These are phyloP conservation scores for Salvia sclarea DNA, from an alignment of 305 asterid species.

Conservation along the genomic window DNA sequence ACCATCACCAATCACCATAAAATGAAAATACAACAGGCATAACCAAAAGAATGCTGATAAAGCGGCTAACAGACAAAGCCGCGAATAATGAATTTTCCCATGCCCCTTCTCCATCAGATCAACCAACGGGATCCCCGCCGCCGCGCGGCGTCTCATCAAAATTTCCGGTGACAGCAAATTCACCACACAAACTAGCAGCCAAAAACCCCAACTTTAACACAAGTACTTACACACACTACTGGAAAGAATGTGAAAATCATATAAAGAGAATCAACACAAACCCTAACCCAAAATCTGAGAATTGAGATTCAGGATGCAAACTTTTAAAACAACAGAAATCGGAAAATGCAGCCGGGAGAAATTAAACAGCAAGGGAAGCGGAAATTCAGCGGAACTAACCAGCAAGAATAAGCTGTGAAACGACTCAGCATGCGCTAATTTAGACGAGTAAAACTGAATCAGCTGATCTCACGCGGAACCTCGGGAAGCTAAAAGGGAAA, in stretches of 20 bases:
- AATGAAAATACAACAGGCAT: slow-evolving; percentile 64
- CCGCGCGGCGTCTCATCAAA: slow-evolving; percentile 66
- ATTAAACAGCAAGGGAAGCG: neutral
- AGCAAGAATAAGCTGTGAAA: slow-evolving; percentile 9
- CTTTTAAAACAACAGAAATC: neutral
- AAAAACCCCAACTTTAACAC: slow-evolving; percentile 5
- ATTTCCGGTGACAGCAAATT: slow-evolving; percentile 18
- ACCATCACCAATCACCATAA: slow-evolving; percentile 46
- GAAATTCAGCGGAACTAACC: slow-evolving; percentile 24
- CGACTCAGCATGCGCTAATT: slow-evolving; percentile 24
- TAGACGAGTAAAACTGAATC: slow-evolving; percentile 20
- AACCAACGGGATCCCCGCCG: slow-evolving; percentile 34
- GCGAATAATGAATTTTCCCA: slow-evolving; percentile 49
- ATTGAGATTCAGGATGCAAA: slow-evolving; percentile 20
- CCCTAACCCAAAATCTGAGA: slow-evolving; percentile 21
- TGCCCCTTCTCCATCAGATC: slow-evolving; percentile 65
- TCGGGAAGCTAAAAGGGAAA: slow-evolving; percentile 16
- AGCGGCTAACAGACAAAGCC: slow-evolving; percentile 57
- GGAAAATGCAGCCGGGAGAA: neutral
- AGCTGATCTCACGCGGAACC: slow-evolving; percentile 29
- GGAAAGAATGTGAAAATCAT: neutral
- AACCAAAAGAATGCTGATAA: slow-evolving; percentile 63
- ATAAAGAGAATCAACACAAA: neutral
- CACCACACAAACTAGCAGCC: slow-evolving; percentile 5
- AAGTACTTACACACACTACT: neutral